Evolutionary conservation across 83 land plant genomes (phyloP).

Genomic region (Diphasiastrum complanatum): DNA sequence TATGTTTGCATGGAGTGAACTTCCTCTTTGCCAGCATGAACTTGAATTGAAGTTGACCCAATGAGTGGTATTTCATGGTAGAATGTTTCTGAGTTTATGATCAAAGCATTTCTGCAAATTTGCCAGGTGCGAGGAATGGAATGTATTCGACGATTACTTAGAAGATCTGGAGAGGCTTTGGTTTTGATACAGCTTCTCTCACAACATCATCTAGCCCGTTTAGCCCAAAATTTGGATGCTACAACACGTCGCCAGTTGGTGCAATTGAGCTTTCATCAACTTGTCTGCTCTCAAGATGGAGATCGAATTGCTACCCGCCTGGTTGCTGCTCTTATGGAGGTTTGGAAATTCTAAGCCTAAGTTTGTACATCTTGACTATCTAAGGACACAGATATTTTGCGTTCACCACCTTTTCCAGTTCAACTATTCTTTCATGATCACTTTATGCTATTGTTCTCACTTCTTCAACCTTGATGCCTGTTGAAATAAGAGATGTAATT

Average conservation of each 20-base stretch:
- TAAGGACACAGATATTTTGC: too few species aligned
- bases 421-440: neutral
- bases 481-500: conserved; percentile 2
- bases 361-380: neutral
- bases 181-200: conserved; percentile 75
- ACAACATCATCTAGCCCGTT: conserved; percentile 79
- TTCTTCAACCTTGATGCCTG: neutral
- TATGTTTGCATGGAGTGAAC: too few species aligned
- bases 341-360: conserved; percentile 12
- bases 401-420: neutral
- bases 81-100: too few species aligned
- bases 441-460: neutral
- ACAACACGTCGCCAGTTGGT: conserved; percentile 44
- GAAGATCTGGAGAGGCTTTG: conserved; percentile 90
- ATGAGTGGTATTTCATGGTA: too few species aligned
- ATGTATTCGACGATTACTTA: conserved; percentile 78
- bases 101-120: neutral
- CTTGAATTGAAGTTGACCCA: too few species aligned
- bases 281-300: conserved; percentile 93
- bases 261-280: conserved; percentile 85
- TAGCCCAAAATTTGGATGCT: conserved; percentile 67
- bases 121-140: conserved; percentile 96
- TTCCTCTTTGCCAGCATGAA: too few species aligned
- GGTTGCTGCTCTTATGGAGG: conserved; percentile 93
- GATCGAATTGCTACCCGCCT: conserved; percentile 83